Evolutionary conservation across 257 asterid genomes (phyloP), one percentile per base, ranked within the genome.

Genomic region (Salvia rosmarinus): DNA sequence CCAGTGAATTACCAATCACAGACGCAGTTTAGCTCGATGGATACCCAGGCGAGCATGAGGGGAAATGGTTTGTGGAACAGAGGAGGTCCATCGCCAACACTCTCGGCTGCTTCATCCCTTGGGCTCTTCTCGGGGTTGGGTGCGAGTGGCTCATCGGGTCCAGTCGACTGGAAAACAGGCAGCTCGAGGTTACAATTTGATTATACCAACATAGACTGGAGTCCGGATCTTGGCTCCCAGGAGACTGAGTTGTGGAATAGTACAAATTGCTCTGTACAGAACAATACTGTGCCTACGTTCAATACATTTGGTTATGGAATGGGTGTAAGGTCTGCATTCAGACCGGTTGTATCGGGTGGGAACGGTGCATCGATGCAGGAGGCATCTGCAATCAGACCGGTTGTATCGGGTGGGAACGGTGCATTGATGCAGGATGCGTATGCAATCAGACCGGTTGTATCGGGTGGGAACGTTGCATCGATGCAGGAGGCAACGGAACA

Each of bases 181-280:
- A 58, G 84, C 71, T 82, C 89, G 0, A 77, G 72, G 79, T 23
- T 64, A 64, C 88, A 85, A 32, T 71, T 72, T 0, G 93, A 87
- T 74, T 87, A 87, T 67, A 62, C 87, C 49, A 87, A 57, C 73
- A 78, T 87, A 70, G 93, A 87, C 74, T 87, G 93, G 93, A 87
- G 88, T 59, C 62, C 85, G 78, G 88, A 83, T 78, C 74, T 54
- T 25, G 85, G 88, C 57, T 13, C 81, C 2, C 75, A 80, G 67
- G 35, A 82, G 4, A 68, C 56, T 56, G 86, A 86, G 16, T 40
- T 75, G 66, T 90, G 88, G 95, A 73, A 77, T 6, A 86, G 83
- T 7, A 72, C 72, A 50, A 81, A 68, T 74, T 76, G 86, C 13
- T 64, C 82, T 9, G 66, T 80, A 75, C 90, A 74, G 71, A 83